phyloP scores from a whole-genome alignment of 2,329 filamentous ascomycete species.

The Hymenoscyphus linearis region DNA sequence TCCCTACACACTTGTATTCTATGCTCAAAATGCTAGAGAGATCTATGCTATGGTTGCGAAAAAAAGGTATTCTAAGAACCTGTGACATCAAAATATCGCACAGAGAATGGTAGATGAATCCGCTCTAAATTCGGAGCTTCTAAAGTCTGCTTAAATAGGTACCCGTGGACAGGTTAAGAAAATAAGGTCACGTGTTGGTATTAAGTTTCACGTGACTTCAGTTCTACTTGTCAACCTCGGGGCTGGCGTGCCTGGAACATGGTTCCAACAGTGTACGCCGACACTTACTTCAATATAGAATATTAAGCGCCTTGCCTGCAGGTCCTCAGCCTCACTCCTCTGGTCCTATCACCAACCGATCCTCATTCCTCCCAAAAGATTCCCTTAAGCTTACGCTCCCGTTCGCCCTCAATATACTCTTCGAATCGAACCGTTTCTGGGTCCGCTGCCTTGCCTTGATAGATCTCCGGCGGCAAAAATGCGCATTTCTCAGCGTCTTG shows the following conservation, averaged over 20 bases:
- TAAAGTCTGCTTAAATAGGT: too few relatives aligned
- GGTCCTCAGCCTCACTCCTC: background rate
- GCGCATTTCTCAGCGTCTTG: slow-evolving; percentile 29
- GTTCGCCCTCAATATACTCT: slow-evolving; percentile 19
- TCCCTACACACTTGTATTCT: too few relatives aligned
- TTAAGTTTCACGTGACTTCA: too few relatives aligned
- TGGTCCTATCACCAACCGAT: background rate
- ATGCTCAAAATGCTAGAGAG: too few relatives aligned
- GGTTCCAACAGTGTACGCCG: background rate
- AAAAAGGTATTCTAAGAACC: too few relatives aligned
- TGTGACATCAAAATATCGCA: too few relatives aligned
- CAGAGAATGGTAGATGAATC: too few relatives aligned
- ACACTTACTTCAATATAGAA: background rate
- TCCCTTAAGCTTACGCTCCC: slow-evolving; percentile 21
- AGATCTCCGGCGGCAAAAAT: slow-evolving; percentile 31
- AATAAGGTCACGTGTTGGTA: too few relatives aligned
- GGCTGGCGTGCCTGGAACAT: background rate
- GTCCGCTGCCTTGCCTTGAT: slow-evolving; percentile 18
- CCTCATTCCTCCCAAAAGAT: slow-evolving; percentile 16
- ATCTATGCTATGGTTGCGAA: too few relatives aligned
- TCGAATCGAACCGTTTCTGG: slow-evolving; percentile 19
- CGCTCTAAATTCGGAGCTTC: too few relatives aligned
- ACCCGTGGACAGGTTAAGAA: too few relatives aligned
- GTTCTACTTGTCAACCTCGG: too few relatives aligned
- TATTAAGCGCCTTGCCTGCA: background rate